Conservation (phyloP, 179 eudicot genomes). For the Camellia oleifera region DNA sequence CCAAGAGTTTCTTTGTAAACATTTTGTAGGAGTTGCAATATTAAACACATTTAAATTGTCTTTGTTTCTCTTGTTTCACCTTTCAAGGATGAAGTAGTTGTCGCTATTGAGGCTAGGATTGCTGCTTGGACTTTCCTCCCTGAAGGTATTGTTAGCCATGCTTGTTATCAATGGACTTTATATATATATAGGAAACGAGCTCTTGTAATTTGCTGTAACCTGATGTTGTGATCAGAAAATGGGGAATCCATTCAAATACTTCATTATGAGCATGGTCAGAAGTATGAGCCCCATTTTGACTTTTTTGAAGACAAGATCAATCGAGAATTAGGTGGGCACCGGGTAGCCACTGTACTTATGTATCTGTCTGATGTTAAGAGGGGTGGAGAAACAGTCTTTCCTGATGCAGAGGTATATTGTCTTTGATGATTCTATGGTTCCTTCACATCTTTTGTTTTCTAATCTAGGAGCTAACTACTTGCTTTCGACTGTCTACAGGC, state of each 20-base stretch:
- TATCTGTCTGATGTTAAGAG: too few species aligned
- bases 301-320: too few species aligned
- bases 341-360: too few species aligned
- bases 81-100: slow-evolving; percentile 66
- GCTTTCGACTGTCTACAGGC: too few species aligned
- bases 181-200: not conserved
- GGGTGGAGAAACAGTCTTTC: too few species aligned
- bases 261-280: slow-evolving; percentile 83
- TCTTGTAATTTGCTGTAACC: slow-evolving; percentile 15
- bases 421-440: too few species aligned
- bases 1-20: not conserved
- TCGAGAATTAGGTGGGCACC: too few species aligned
- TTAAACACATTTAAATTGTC: too few species aligned
- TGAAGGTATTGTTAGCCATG: slow-evolving; percentile 37
- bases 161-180: not conserved
- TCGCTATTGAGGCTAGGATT: slow-evolving; percentile 66
- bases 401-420: too few species aligned
- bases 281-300: slow-evolving; percentile 96
- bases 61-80: not conserved
- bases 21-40: not conserved
- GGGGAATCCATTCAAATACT: slow-evolving; percentile 88
- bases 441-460: too few species aligned
- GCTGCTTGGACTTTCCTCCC: slow-evolving; percentile 97
- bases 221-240: slow-evolving; percentile 48
- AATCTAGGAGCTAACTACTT: too few species aligned